phyloP scores from a whole-genome alignment of 306 rosid genomes.

The Argentina anserina region DNA sequence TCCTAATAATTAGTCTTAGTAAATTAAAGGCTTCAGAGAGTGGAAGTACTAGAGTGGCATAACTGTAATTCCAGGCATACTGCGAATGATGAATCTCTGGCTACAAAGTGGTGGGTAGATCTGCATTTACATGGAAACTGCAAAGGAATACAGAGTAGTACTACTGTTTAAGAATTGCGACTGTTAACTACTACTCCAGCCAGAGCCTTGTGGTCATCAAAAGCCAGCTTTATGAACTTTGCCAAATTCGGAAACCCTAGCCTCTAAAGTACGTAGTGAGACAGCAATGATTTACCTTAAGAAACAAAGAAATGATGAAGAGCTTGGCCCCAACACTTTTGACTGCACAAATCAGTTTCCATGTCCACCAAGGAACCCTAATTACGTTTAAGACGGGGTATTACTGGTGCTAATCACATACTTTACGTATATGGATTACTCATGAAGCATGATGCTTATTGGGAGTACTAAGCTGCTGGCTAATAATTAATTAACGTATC shows the following conservation, averaged over 20 bases:
- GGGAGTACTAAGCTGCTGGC: background rate
- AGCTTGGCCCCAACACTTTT: background rate
- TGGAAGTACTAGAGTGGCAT: background rate
- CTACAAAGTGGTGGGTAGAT: background rate
- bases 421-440: background rate
- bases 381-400: background rate
- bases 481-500: background rate
- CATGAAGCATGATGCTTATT: background rate
- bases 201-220: background rate
- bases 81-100: background rate
- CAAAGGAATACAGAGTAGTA: background rate
- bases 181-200: constrained; percentile 13
- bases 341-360: background rate
- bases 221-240: background rate
- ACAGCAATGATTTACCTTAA: constrained; percentile 7
- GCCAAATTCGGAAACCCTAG: constrained; percentile 7
- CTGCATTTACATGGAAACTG: constrained; percentile 1
- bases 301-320: background rate
- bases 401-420: background rate
- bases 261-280: background rate
- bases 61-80: background rate
- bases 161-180: background rate
- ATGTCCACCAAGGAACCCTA: background rate
- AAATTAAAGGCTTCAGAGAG: background rate
- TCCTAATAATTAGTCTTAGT: background rate